These are phyloP conservation scores for Fusarium decemcellulare DNA, from an alignment of 2,329 filamentous ascomycete species.

Conservation along the genomic window DNA sequence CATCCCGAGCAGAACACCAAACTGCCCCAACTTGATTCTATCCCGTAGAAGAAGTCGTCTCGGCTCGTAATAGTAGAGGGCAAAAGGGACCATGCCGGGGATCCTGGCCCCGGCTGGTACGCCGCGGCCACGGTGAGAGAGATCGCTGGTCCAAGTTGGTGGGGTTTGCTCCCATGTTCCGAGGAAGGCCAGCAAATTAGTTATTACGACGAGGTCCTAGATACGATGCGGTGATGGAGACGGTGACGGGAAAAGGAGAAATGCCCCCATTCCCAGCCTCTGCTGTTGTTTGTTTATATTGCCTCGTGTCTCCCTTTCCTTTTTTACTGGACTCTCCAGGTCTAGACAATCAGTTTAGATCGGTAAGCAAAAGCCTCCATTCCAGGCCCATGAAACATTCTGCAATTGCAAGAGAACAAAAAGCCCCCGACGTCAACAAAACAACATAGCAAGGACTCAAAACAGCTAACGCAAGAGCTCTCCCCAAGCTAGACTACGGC, in stretches of 20 bases:
- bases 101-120: slow-evolving; percentile 43
- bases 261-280: neutral
- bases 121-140: slow-evolving; percentile 34
- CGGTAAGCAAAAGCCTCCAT: slow-evolving; percentile 28
- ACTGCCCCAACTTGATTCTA: too few relatives aligned
- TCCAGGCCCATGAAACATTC: slow-evolving; percentile 32
- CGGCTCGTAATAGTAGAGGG: neutral
- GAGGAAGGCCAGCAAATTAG: slow-evolving; percentile 43
- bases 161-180: slow-evolving; percentile 41
- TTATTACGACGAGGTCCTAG: slow-evolving; percentile 39
- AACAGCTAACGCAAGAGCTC: slow-evolving; percentile 7
- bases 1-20: too few relatives aligned
- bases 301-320: slow-evolving; percentile 1
- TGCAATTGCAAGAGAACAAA: slow-evolving; percentile 9
- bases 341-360: neutral
- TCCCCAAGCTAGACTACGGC: neutral
- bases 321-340: neutral
- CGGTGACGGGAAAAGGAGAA: neutral
- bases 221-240: slow-evolving; percentile 19
- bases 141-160: slow-evolving; percentile 39
- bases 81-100: slow-evolving; percentile 21
- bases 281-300: slow-evolving; percentile 11
- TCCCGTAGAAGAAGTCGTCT: neutral
- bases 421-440: slow-evolving; percentile 18
- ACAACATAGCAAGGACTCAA: slow-evolving; percentile 6